These are phyloP conservation scores for Boletus barrowsii DNA, from an alignment of 768 basidiomycete genomes.

Conservation along the genomic window DNA sequence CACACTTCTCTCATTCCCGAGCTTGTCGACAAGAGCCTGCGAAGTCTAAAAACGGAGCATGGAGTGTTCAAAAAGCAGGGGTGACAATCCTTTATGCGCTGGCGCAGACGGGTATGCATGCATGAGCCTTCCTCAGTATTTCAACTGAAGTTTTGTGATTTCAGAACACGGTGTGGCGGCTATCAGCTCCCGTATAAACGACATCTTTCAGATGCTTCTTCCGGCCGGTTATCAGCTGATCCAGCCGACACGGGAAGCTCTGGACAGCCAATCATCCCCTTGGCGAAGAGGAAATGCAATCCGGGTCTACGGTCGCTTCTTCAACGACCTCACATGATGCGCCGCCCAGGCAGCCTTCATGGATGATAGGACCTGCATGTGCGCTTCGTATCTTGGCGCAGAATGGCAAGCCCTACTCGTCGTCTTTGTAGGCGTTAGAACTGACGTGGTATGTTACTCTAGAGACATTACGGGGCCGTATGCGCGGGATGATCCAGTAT, in stretches of 20 bases:
- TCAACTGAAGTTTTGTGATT: background rate
- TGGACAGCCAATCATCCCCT: no score
- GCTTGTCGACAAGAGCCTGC: slow-evolving; percentile 14
- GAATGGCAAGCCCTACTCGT: slow-evolving; percentile 2
- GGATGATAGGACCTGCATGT: slow-evolving; percentile 20
- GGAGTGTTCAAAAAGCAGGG: slow-evolving; percentile 23
- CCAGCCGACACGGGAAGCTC: background rate
- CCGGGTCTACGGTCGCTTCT: no score
- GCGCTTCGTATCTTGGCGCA: slow-evolving; percentile 16
- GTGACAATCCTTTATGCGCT: slow-evolving; percentile 22
- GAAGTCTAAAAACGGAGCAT: background rate
- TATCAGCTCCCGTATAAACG: background rate
- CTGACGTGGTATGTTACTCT: background rate
- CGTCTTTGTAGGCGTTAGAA: background rate
- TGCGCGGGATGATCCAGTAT: slow-evolving; percentile 8
- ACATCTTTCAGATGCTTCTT: background rate
- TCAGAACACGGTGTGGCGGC: background rate
- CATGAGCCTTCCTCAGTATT: background rate
- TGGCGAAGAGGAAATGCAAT: no score
- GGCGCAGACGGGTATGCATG: slow-evolving; percentile 16
- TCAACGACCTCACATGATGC: background rate
- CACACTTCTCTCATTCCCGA: slow-evolving; percentile 2
- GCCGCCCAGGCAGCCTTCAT: slow-evolving; percentile 9
- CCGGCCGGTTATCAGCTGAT: background rate
- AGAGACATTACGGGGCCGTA: slow-evolving; percentile 9